Conservation (phyloP, 1,139 yeast species). For the Zygosaccharomyces pseudobailii region DNA sequence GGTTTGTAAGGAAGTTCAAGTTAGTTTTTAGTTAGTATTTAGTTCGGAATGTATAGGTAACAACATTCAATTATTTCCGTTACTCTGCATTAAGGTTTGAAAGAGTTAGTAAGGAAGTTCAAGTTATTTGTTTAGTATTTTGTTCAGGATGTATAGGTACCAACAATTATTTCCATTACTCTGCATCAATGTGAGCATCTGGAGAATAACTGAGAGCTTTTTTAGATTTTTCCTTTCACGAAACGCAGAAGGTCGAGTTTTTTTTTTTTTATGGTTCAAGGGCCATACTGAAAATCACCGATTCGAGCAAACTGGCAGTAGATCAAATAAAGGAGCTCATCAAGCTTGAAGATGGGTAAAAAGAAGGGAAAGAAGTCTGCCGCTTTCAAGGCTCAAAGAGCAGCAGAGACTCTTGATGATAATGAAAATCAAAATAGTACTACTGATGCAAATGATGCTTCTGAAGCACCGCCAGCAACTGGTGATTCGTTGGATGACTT, state of each 20-base stretch:
- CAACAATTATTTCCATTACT: background rate
- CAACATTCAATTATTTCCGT: background rate
- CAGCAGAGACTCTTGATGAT: background rate
- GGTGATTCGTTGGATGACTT: background rate
- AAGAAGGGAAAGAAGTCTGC: slow-evolving; percentile 4
- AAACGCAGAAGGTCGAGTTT: background rate
- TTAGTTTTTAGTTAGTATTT: background rate
- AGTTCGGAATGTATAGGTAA: background rate
- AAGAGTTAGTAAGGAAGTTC: background rate
- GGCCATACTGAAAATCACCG: background rate
- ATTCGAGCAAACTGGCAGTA: background rate
- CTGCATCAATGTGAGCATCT: too few species aligned
- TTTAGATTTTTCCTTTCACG: too few species aligned
- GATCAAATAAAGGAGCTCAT: slow-evolving; percentile 1
- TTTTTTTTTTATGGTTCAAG: background rate
- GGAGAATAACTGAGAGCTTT: too few species aligned
- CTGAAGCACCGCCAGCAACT: background rate
- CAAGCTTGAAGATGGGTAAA: slow-evolving; percentile 1
- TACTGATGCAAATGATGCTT: background rate
- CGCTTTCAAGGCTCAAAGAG: background rate
- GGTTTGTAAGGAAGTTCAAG: background rate
- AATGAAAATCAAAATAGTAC: background rate
- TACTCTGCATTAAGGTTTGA: background rate
- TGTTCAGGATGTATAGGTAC: background rate
- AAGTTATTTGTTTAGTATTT: background rate